Percentiles rank a stretch among this genome's conserved stretches.
Evolutionary conservation across 2,329 filamentous ascomycete genomes (phyloP).

Genomic region (Lecanicillium sp.): DNA sequence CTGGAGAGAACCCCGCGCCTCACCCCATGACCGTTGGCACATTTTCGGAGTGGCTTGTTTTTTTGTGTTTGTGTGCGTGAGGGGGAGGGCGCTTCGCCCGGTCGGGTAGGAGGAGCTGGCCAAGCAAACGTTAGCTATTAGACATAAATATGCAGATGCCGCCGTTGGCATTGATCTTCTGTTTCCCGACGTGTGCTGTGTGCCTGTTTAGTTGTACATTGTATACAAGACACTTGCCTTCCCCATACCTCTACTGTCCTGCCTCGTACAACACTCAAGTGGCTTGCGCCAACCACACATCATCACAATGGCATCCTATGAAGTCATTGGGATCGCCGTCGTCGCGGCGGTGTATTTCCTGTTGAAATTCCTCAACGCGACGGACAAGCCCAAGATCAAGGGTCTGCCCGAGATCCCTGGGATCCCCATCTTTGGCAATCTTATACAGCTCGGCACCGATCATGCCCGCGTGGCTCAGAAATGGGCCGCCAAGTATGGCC

Average conservation of each 20-base stretch:
- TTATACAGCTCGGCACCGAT: conserved; percentile 52
- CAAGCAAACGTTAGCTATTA: conserved; percentile 6
- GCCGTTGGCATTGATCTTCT: background rate
- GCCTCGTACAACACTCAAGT: no score
- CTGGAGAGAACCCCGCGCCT: background rate
- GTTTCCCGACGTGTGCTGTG: background rate
- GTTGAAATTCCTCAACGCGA: conserved; percentile 34
- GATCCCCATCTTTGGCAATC: conserved; percentile 56
- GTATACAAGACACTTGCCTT: no score
- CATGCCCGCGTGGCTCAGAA: conserved; percentile 49
- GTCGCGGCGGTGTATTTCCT: conserved; percentile 19
- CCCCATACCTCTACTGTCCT: no score
- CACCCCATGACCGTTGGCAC: conserved; percentile 6
- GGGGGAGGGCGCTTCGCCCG: background rate
- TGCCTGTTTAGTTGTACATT: background rate
- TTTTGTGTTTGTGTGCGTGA: background rate
- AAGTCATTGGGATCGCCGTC: conserved; percentile 13
- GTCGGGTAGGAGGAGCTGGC: background rate
- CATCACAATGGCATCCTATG: conserved; percentile 7
- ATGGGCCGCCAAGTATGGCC: conserved; percentile 56
- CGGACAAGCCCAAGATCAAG: conserved; percentile 56
- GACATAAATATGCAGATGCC: conserved; percentile 10
- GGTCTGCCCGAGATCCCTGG: conserved; percentile 56
- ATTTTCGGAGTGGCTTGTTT: background rate
- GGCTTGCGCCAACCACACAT: no score